A percentile compares a stretch with the other conserved stretches of the same genome.
Evolutionary conservation across 805 yeast genomes (phyloP).

Genomic region (Candida parachauliodes): DNA sequence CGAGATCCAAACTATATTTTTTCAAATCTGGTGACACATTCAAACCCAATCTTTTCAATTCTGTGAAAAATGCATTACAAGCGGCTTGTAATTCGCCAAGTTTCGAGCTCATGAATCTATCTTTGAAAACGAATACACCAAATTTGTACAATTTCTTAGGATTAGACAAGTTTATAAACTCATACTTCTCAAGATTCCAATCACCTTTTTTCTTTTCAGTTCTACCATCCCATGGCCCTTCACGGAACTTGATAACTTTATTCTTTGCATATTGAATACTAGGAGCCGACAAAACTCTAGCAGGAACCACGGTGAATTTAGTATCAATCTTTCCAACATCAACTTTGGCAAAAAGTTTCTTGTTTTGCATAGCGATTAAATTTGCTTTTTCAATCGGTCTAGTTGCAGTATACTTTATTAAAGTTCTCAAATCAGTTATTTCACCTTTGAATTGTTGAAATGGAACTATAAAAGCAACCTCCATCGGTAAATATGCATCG

Average conservation of each 20-base stretch:
- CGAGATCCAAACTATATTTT: conserved; percentile 8
- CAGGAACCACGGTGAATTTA: conserved; percentile 9
- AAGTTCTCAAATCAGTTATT: conserved; percentile 7
- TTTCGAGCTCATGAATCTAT: neutral
- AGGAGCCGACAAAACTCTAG: conserved; percentile 10
- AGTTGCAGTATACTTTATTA: conserved; percentile 7
- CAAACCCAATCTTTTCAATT: conserved; percentile 8
- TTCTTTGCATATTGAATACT: conserved; percentile 8
- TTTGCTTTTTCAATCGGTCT: conserved; percentile 8
- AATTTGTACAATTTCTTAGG: conserved; percentile 4
- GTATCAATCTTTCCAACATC: conserved; percentile 9
- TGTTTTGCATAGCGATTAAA: conserved; percentile 4
- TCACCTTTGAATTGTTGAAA: conserved; percentile 10
- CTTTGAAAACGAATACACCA: conserved; percentile 7
- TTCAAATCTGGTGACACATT: conserved; percentile 2
- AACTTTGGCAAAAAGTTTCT: conserved; percentile 4
- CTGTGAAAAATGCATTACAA: conserved; percentile 6
- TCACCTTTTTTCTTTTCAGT: conserved; percentile 9
- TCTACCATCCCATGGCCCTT: conserved; percentile 7
- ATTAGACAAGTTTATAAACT: conserved; percentile 6
- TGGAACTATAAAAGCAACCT: conserved; percentile 9
- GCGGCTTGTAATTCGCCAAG: conserved; percentile 8
- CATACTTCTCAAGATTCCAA: conserved; percentile 9
- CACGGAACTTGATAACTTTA: conserved; percentile 2
- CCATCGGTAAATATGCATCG: conserved; percentile 9